Evolutionary conservation across 2,329 filamentous ascomycete genomes (phyloP), one percentile per base, ranked within the genome.

Genomic region (Aureobasidium sp.): DNA sequence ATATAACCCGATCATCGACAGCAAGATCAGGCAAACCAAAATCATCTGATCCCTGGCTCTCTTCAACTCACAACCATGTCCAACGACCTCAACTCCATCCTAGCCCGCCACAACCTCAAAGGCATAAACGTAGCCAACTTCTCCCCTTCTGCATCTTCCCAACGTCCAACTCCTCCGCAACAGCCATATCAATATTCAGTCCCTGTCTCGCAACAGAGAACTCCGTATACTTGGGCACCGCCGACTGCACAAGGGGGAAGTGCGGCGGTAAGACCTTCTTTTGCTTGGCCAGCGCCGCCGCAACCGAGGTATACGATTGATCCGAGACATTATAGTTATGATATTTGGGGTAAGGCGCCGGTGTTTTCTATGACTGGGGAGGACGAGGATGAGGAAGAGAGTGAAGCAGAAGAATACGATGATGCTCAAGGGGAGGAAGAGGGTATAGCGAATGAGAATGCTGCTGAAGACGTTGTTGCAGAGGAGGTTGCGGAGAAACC

Each of bases 221-320:
- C 20, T 5, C 54, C n/a, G 18, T 58, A 45, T 58, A 16, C 38
- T n/a, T 58, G 54, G 51, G 4, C 10, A 54, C 9, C 6, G n/a
- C 33, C 33, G n/a, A 36, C 13, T 13, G 33, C 7, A 36, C n/a
- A 40, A 40, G 51, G 16, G 25, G 27, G 36, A 18, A 23, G 40
- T 45, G 42, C 40, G 23, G 16, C 11, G 20, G 29, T 29, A 8
- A 47, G 29, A 3, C 55, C 55, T 8, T 47, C 40, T 10, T 59
- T 47, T 59, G 40, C 40, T 16, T 59, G 55, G 58, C 43, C 43
- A 5, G 23, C 45, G 31, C 43, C 43, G 15, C 45, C 23, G 10
- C 58, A 61, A 16, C 58, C 38, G 33, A 29, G 20, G 25, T 64
- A 64, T 64, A 55, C 60, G 18, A 55, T 64, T 48, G 60, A 64